Evolutionary conservation across 371 early-diverging fungal genomes (phyloP).

Genomic region (Gilbertella persicaria): DNA sequence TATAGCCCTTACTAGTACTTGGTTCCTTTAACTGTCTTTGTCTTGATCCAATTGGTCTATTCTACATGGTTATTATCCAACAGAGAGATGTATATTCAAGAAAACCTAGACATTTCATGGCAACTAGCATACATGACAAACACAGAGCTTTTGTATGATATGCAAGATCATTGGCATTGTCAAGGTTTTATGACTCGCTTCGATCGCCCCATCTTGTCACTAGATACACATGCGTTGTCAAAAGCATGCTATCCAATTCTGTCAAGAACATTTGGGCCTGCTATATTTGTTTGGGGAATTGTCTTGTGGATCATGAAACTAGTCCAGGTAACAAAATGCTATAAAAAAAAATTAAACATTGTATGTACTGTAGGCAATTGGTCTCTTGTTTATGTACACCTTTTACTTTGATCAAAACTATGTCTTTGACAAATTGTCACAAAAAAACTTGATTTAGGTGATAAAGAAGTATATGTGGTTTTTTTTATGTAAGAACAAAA

Average conservation of each 20-base stretch:
- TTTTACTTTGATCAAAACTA: no score
- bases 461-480: background rate
- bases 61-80: constrained; percentile 3
- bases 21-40: constrained; percentile 6
- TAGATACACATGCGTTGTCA: background rate
- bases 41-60: constrained; percentile 5
- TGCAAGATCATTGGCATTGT: constrained; percentile 15
- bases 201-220: background rate
- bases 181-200: constrained; percentile 2
- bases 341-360: no score
- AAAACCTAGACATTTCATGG: constrained; percentile 11
- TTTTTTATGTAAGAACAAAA: background rate
- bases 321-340: constrained; percentile 15
- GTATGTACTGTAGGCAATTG: no score
- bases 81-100: constrained; percentile 9
- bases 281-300: constrained; percentile 11
- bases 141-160: background rate
- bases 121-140: background rate
- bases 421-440: no score
- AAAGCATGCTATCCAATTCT: constrained; percentile 10
- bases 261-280: constrained; percentile 3
- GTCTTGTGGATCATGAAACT: constrained; percentile 11
- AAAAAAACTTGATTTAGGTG: no score
- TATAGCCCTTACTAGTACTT: constrained; percentile 4
- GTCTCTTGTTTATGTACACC: no score